Percentiles rank a stretch among this genome's conserved stretches.
phyloP scores from a whole-genome alignment of 345 rosid genomes.

The Brassica cretica region DNA sequence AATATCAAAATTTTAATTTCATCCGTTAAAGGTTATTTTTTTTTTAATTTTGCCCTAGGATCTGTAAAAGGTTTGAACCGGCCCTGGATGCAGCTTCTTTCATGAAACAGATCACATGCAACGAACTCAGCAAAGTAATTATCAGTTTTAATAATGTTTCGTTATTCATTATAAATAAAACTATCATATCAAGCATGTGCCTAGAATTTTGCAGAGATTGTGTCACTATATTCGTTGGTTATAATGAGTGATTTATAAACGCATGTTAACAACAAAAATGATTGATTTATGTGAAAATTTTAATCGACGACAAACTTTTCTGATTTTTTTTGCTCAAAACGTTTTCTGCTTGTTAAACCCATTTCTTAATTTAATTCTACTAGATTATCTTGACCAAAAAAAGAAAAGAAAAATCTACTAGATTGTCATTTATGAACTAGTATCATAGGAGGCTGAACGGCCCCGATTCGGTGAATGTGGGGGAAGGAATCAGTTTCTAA shows the following conservation, averaged over 20 bases:
- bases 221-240: conserved; percentile 12
- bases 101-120: conserved; percentile 34
- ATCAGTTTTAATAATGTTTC: conserved; percentile 9
- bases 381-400: too few relatives aligned
- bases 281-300: background rate
- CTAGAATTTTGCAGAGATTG: conserved; percentile 24
- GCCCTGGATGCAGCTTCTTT: conserved; percentile 18
- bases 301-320: background rate
- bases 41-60: too few relatives aligned
- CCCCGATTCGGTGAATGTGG: conserved; percentile 2
- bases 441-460: background rate
- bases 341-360: background rate
- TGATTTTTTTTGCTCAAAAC: background rate
- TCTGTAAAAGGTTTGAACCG: too few relatives aligned
- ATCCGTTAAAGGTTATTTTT: too few relatives aligned
- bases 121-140: conserved; percentile 23
- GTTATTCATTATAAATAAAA: background rate
- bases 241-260: background rate
- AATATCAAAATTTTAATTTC: too few relatives aligned
- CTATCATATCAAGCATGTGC: conserved; percentile 31
- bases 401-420: too few relatives aligned
- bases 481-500: conserved; percentile 6
- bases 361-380: background rate
- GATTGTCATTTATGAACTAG: background rate
- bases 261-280: background rate